These are phyloP conservation scores for Suillus subalutaceus DNA, from an alignment of 768 basidiomycete species.

Conservation along the genomic window DNA sequence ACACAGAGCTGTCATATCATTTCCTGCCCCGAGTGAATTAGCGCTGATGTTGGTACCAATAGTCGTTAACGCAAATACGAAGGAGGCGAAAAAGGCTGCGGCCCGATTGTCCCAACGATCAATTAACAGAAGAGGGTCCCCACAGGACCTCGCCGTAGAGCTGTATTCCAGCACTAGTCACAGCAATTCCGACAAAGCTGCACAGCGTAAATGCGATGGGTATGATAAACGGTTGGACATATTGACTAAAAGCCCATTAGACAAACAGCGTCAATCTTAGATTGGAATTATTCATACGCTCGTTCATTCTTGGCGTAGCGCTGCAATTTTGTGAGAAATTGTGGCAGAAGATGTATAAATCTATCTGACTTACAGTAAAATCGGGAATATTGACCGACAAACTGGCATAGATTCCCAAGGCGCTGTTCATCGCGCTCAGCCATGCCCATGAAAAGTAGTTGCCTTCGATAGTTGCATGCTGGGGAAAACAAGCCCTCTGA, in stretches of 20 bases:
- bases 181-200: slow-evolving; percentile 79
- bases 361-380: slow-evolving; percentile 54
- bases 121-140: slow-evolving; percentile 78
- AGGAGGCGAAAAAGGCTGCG: slow-evolving; percentile 80
- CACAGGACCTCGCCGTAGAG: slow-evolving; percentile 73
- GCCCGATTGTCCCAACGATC: slow-evolving; percentile 85
- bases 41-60: slow-evolving; percentile 78
- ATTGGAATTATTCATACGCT: slow-evolving; percentile 46
- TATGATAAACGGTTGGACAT: slow-evolving; percentile 74
- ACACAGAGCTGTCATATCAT: slow-evolving; percentile 80
- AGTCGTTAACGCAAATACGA: slow-evolving; percentile 72
- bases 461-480: slow-evolving; percentile 56
- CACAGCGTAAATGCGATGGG: slow-evolving; percentile 78
- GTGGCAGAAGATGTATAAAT: not conserved
- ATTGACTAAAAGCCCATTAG: slow-evolving; percentile 50
- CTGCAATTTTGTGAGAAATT: slow-evolving; percentile 29
- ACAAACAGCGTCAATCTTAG: not conserved
- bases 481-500: slow-evolving; percentile 58
- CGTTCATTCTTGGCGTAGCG: slow-evolving; percentile 74
- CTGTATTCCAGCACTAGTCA: slow-evolving; percentile 72
- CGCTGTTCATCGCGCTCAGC: slow-evolving; percentile 77
- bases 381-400: slow-evolving; percentile 84
- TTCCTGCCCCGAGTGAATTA: slow-evolving; percentile 75
- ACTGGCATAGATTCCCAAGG: slow-evolving; percentile 73
- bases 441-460: slow-evolving; percentile 70